Conservation (phyloP, 2,329 filamentous ascomycete species). For the Aspergillus sclerotialis region DNA sequence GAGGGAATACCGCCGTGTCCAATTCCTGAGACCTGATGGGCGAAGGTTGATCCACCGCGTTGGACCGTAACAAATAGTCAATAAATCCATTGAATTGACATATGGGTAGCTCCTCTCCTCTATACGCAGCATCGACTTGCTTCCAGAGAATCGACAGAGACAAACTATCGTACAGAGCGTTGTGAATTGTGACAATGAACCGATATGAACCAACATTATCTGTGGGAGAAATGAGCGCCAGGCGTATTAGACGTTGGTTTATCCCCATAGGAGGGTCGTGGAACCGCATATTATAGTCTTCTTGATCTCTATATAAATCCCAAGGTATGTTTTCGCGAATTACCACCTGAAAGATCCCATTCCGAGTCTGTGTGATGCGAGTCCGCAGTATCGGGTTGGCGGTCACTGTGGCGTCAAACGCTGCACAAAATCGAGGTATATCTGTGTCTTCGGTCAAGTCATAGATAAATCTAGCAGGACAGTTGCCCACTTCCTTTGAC, state of each 20-base stretch:
- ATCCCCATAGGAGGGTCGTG: slow-evolving; percentile 6
- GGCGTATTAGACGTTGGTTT: slow-evolving; percentile 8
- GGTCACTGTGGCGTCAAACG: slow-evolving; percentile 26
- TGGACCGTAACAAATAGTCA: slow-evolving; percentile 7
- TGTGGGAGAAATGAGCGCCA: slow-evolving; percentile 9
- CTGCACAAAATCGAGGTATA: slow-evolving; percentile 24
- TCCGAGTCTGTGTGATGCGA: slow-evolving; percentile 17
- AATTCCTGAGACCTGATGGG: neutral
- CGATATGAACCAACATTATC: neutral
- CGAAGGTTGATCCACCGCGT: neutral
- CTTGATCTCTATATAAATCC: slow-evolving; percentile 1
- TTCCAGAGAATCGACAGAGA: slow-evolving; percentile 9
- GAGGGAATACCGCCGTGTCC: neutral
- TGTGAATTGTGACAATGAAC: slow-evolving; percentile 36
- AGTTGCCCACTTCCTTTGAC: slow-evolving; percentile 25
- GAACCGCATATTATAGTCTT: neutral
- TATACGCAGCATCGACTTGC: slow-evolving; percentile 6
- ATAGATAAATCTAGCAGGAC: slow-evolving; percentile 26
- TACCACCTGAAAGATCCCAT: slow-evolving; percentile 16
- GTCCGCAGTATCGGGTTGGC: slow-evolving; percentile 36
- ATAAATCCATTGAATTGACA: slow-evolving; percentile 11
- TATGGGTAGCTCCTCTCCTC: neutral
- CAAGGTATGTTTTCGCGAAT: slow-evolving; percentile 8
- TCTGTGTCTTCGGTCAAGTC: slow-evolving; percentile 18
- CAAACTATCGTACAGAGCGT: slow-evolving; percentile 37